phyloP scores from a whole-genome alignment of 768 basidiomycete species.

The Tricholoma bakamatsutake region DNA sequence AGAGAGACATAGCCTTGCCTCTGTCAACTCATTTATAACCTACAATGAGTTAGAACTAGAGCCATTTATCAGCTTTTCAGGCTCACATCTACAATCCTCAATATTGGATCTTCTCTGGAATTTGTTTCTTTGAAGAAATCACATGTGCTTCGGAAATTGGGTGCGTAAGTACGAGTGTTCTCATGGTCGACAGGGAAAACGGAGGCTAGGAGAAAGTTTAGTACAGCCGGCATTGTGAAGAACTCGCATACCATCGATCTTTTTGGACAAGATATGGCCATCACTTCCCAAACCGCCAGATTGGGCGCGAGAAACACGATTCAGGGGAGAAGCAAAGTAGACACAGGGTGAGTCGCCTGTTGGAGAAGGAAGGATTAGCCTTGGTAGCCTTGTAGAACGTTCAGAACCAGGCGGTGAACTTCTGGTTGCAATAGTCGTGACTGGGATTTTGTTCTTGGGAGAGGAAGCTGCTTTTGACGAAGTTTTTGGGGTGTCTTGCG shows the following conservation, averaged over 20 bases:
- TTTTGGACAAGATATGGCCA: neutral
- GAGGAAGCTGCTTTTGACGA: neutral
- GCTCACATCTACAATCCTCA: constrained; percentile 38
- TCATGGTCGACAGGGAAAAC: neutral
- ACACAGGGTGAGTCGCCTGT: neutral
- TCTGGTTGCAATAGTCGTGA: neutral
- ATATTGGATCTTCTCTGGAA: constrained; percentile 3
- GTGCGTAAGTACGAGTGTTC: neutral
- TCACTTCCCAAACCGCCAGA: neutral
- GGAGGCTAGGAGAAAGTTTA: neutral
- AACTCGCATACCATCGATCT: neutral
- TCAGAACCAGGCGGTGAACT: neutral
- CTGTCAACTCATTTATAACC: constrained; percentile 46
- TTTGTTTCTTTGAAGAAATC: constrained; percentile 1
- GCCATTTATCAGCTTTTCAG: neutral
- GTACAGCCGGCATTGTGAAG: neutral
- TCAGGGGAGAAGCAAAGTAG: neutral
- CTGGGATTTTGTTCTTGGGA: neutral
- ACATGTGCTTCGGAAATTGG: neutral
- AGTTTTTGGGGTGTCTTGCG: constrained; percentile 20
- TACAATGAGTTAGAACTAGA: constrained; percentile 15
- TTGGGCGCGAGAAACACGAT: neutral
- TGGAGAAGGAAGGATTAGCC: neutral
- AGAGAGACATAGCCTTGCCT: constrained; percentile 23
- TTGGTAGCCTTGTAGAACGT: neutral